Evolutionary conservation across 805 yeast genomes (phyloP).

Genomic region (Spathaspora hagerdaliae): DNA sequence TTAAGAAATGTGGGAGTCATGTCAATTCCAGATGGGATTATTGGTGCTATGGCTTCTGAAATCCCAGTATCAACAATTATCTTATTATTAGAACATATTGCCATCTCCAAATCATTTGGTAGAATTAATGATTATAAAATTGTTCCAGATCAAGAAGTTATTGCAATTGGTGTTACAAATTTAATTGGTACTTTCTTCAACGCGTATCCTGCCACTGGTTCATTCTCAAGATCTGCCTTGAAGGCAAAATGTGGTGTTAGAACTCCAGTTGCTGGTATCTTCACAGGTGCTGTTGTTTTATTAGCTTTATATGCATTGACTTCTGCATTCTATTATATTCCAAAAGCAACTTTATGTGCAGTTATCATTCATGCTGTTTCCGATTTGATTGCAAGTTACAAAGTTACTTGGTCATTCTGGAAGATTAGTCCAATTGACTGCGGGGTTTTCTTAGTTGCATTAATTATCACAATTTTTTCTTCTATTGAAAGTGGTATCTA

Average conservation of each 20-base stretch:
- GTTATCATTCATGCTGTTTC: constrained; percentile 91
- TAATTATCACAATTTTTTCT: constrained; percentile 70
- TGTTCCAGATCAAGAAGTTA: constrained; percentile 87
- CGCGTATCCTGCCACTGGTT: constrained; percentile 95
- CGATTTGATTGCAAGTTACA: constrained; percentile 72
- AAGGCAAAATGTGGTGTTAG: constrained; percentile 94
- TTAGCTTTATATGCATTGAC: constrained; percentile 84
- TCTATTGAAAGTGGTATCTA: constrained; percentile 87
- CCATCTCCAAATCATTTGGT: constrained; percentile 91
- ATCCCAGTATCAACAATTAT: constrained; percentile 84
- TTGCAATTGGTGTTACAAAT: constrained; percentile 91
- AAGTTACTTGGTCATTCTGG: constrained; percentile 67
- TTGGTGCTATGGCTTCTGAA: constrained; percentile 62
- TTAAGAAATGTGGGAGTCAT: constrained; percentile 72
- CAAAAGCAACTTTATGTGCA: constrained; percentile 83
- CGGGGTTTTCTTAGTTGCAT: constrained; percentile 67
- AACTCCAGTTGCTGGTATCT: constrained; percentile 89
- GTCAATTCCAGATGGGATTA: constrained; percentile 56
- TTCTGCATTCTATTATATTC: constrained; percentile 80
- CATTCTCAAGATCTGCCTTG: constrained; percentile 90
- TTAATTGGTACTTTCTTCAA: constrained; percentile 86
- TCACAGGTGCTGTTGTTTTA: constrained; percentile 84
- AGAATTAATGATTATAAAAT: constrained; percentile 87
- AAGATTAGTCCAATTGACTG: constrained; percentile 69
- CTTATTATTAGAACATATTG: constrained; percentile 84